These are phyloP conservation scores for Dissophora ornata DNA, from an alignment of 192 early-diverging fungal species.

Conservation along the genomic window DNA sequence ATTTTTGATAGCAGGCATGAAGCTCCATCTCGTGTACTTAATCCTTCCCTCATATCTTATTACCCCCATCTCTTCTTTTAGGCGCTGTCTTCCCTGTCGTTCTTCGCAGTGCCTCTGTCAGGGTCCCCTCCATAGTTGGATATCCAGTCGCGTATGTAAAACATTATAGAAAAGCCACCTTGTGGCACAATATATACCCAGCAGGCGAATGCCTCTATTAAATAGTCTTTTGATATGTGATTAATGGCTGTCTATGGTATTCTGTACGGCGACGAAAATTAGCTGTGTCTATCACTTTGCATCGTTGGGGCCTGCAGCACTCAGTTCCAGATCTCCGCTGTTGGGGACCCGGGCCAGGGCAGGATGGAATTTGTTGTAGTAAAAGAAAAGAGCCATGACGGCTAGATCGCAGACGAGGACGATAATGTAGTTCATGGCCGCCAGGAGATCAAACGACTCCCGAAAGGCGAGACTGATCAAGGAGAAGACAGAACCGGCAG, in stretches of 20 bases:
- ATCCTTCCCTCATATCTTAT: too few relatives aligned
- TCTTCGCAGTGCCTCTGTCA: constrained; percentile 27
- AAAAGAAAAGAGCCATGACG: constrained; percentile 24
- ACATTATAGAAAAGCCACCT: neutral
- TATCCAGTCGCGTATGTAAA: too few relatives aligned
- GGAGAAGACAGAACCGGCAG: constrained; percentile 57
- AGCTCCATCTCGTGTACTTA: neutral
- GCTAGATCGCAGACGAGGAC: constrained; percentile 41
- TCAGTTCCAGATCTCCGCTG: too few relatives aligned
- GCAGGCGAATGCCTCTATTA: too few relatives aligned
- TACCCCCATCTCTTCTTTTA: too few relatives aligned
- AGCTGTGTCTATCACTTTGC: too few relatives aligned
- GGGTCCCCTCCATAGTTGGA: constrained; percentile 18
- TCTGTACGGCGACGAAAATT: too few relatives aligned
- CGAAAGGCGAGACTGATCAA: constrained; percentile 48
- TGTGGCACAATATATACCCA: too few relatives aligned
- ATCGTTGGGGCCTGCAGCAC: too few relatives aligned
- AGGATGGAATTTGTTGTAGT: constrained; percentile 38
- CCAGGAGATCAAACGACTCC: constrained; percentile 30
- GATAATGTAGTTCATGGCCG: constrained; percentile 29
- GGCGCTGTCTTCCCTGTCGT: constrained; percentile 19
- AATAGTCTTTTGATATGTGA: too few relatives aligned
- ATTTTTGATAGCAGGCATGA: neutral
- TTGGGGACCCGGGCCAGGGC: neutral
- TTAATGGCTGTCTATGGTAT: too few relatives aligned